Conservation (phyloP, 176 grass and related monocot genomes). For the Oryza glaberrima region DNA sequence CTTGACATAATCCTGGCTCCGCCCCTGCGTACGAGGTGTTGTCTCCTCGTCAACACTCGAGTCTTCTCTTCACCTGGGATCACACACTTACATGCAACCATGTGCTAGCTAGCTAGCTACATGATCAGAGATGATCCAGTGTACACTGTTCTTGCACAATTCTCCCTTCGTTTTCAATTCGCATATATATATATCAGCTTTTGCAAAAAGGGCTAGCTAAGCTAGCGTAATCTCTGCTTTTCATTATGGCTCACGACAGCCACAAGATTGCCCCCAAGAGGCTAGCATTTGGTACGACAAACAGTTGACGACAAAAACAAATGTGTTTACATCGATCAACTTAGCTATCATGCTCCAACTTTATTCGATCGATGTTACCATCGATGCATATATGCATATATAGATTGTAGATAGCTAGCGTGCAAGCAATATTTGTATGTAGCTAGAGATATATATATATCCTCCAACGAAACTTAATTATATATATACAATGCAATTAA, state of each 20-base stretch:
- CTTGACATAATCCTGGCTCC: too few species aligned
- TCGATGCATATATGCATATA: not conserved
- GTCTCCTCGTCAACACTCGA: not conserved
- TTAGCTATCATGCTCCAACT: not conserved
- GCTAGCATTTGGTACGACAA: not conserved
- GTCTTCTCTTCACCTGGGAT: not conserved
- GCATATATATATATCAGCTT: not conserved
- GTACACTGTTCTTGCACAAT: not conserved
- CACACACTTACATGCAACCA: not conserved
- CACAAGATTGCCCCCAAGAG: not conserved
- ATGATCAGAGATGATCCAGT: too few species aligned
- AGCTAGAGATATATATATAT: not conserved
- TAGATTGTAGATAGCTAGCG: not conserved
- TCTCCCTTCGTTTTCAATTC: not conserved
- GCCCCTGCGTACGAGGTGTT: not conserved
- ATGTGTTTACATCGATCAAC: not conserved
- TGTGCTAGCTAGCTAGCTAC: not conserved
- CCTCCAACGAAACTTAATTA: not conserved
- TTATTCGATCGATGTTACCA: conserved; percentile 1
- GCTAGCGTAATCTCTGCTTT: not conserved
- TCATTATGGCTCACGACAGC: not conserved
- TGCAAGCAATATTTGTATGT: conserved; percentile 4
- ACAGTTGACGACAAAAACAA: not conserved
- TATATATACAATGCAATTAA: not conserved
- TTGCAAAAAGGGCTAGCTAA: too few species aligned